phyloP scores from a whole-genome alignment of 2,329 filamentous ascomycete species.

The Calonectria hongkongensis region DNA sequence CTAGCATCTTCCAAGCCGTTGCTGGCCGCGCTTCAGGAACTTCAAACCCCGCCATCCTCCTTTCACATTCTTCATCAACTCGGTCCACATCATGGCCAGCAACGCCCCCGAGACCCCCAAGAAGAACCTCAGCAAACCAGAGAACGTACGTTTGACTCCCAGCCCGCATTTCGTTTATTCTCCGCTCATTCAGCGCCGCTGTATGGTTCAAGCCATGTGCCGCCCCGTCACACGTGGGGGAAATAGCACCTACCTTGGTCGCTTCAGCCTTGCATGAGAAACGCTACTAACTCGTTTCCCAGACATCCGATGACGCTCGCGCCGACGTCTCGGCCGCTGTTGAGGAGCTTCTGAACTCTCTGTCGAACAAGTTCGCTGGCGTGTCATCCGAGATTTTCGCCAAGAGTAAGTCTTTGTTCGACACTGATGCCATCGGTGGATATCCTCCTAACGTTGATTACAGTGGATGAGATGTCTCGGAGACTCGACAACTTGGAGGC shows the following conservation, averaged over 20 bases:
- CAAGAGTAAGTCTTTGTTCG: constrained; percentile 79
- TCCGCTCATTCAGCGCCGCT: not conserved
- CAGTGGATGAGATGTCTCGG: constrained; percentile 96
- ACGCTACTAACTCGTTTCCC: constrained; percentile 43
- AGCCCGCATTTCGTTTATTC: not conserved
- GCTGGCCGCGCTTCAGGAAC: constrained; percentile 9
- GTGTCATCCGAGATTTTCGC: constrained; percentile 91
- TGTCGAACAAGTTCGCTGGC: constrained; percentile 89
- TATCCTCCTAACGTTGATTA: constrained; percentile 40
- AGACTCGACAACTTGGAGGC: constrained; percentile 89
- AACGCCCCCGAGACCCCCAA: constrained; percentile 59
- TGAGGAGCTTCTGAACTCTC: constrained; percentile 88
- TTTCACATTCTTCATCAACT: constrained; percentile 13
- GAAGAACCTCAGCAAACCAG: constrained; percentile 57
- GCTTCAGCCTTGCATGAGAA: constrained; percentile 29
- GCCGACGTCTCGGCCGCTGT: constrained; percentile 85
- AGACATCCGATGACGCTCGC: constrained; percentile 68
- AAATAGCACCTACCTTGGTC: constrained; percentile 20
- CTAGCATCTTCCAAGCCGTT: not conserved
- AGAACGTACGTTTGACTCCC: constrained; percentile 57
- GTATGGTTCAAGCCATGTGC: constrained; percentile 4
- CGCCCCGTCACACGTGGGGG: constrained; percentile 31
- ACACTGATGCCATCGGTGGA: not conserved
- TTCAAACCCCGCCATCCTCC: constrained; percentile 20
- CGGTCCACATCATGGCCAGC: constrained; percentile 59